Evolutionary conservation across 805 yeast genomes (phyloP), one percentile per base, ranked within the genome.

Genomic region (Kuraishia hungarica): DNA sequence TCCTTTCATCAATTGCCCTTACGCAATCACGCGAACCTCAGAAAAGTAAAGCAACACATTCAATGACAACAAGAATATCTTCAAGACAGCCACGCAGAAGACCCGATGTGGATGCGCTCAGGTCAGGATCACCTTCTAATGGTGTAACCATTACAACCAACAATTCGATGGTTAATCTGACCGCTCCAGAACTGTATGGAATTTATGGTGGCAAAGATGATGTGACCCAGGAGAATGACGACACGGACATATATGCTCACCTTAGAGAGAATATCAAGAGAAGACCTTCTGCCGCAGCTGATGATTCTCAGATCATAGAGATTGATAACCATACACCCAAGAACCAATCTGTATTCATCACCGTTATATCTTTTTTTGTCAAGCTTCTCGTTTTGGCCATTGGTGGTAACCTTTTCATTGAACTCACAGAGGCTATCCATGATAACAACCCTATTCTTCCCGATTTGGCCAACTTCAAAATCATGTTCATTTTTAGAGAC

Each of bases 391-490:
- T 59, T 21, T 61, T 77, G 26, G 73, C 80, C 10, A 55, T 68
- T 3, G 72, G 78, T 28, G 87, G 89, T 11, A 77, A 75, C 53
- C 61, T 78, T 7, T 83, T 81, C 65, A 78, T 82, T 62, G 79
- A 73, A 57, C 66, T 83, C 47, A 75, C 82, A 11, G 75, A 72
- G 54, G 80, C 80, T 59, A 70, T 83, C 55, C 81, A 80, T 64
- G 78, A 67, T 23, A 59, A 58, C 20, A 63, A 60, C 51, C 60
- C 60, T 11, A 60, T 59, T 4, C 55, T 66, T 51, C 70, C 68
- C 10, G 62, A 62, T 51, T 52, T 67, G 46, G 58, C 64, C 10
- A 63, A 62, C 49, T 64, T 58, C 55, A 57, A 60, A 39, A n/a
- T 60, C 1, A 48, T 59, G 43, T 55, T 54, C 47, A 28, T 58